Conservation (phyloP, 2,329 filamentous ascomycete species). For the Talaromyces sp. region DNA sequence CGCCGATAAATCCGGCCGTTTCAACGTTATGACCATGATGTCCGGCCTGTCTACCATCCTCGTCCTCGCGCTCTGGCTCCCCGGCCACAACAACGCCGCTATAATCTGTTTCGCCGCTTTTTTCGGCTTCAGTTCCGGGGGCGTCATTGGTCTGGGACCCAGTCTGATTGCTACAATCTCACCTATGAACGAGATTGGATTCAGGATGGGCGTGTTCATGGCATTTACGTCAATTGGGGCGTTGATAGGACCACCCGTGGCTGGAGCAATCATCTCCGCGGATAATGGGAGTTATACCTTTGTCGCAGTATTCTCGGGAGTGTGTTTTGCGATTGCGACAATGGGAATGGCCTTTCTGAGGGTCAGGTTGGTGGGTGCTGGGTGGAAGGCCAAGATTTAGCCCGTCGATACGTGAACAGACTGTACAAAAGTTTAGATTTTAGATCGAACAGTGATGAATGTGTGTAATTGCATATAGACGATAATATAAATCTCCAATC, state of each 20-base stretch:
- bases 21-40: slow-evolving; percentile 29
- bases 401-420: background rate
- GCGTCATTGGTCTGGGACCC: slow-evolving; percentile 30
- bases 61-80: slow-evolving; percentile 27
- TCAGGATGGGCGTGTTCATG: slow-evolving; percentile 26
- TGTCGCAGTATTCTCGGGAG: slow-evolving; percentile 9
- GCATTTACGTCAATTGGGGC: slow-evolving; percentile 25
- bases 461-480: slow-evolving; percentile 1
- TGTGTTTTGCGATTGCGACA: slow-evolving; percentile 11
- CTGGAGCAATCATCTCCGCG: slow-evolving; percentile 22
- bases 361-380: background rate
- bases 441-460: too few species aligned
- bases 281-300: slow-evolving; percentile 8
- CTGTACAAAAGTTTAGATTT: background rate
- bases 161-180: slow-evolving; percentile 33
- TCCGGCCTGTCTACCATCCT: slow-evolving; percentile 21
- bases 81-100: slow-evolving; percentile 17
- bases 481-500: background rate
- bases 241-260: slow-evolving; percentile 26
- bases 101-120: slow-evolving; percentile 26
- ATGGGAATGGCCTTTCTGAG: slow-evolving; percentile 3
- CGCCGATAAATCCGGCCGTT: slow-evolving; percentile 33
- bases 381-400: slow-evolving; percentile 1
- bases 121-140: slow-evolving; percentile 28
- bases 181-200: slow-evolving; percentile 28